Evolutionary conservation across 1,284 basidiomycete species (phyloP).

Genomic region (Ceratobasidium sp.): DNA sequence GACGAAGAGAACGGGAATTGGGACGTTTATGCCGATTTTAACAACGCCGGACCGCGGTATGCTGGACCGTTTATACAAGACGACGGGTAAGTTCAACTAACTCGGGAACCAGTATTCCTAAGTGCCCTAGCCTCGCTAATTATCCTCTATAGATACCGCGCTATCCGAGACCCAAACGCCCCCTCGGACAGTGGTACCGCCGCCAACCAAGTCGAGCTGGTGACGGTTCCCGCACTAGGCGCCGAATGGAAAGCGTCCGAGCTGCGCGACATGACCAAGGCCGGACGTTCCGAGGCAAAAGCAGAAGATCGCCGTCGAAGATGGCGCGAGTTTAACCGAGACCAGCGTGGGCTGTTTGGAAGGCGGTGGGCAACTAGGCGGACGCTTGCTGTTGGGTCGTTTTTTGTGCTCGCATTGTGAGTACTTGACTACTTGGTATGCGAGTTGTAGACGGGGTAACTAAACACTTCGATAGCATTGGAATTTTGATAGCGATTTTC

Average conservation of each 20-base stretch:
- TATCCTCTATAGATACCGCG: slow-evolving; percentile 54
- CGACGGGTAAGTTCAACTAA: slow-evolving; percentile 53
- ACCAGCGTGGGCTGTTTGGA: slow-evolving; percentile 80
- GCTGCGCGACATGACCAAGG: slow-evolving; percentile 77
- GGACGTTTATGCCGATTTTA: slow-evolving; percentile 92
- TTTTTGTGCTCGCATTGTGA: slow-evolving; percentile 73
- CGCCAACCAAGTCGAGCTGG: slow-evolving; percentile 72
- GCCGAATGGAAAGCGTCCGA: slow-evolving; percentile 87
- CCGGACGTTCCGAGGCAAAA: slow-evolving; percentile 71
- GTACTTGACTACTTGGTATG: slow-evolving; percentile 56
- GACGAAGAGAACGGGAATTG: slow-evolving; percentile 66
- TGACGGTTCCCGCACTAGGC: slow-evolving; percentile 88
- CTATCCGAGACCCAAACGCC: slow-evolving; percentile 30
- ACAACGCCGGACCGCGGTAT: slow-evolving; percentile 86
- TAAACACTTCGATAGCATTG: slow-evolving; percentile 65
- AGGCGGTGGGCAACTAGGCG: slow-evolving; percentile 75
- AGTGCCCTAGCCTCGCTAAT: background rate
- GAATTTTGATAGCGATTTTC: slow-evolving; percentile 76
- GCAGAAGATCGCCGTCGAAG: slow-evolving; percentile 68
- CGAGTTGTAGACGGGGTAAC: background rate
- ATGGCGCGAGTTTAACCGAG: slow-evolving; percentile 79
- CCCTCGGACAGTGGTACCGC: slow-evolving; percentile 28
- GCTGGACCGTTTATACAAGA: slow-evolving; percentile 60
- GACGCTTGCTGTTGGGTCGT: slow-evolving; percentile 75
- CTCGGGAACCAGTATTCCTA: background rate